Conservation (phyloP, 176 grass and related monocot genomes). For the Dactylis glomerata region DNA sequence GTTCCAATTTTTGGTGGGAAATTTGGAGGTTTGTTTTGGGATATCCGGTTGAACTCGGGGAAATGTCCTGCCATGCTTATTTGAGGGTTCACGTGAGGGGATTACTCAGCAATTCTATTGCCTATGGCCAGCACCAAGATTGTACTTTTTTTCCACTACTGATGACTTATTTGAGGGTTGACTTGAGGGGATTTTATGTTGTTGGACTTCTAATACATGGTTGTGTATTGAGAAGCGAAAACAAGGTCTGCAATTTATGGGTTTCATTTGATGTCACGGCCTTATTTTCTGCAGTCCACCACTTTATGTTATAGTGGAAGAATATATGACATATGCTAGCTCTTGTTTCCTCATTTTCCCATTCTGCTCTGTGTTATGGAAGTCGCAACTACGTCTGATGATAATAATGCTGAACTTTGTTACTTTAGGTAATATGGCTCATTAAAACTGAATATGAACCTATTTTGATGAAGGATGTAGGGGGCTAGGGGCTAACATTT, state of each 20-base stretch:
- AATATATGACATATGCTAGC: not conserved
- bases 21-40: not conserved
- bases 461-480: not conserved
- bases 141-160: not conserved
- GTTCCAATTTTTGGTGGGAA: not conserved
- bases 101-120: not conserved
- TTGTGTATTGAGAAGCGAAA: not conserved
- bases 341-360: not conserved
- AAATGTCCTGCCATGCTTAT: not conserved
- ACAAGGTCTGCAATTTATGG: not conserved
- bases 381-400: not conserved
- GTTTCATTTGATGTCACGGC: not conserved
- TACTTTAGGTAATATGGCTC: not conserved
- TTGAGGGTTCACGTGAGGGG: not conserved
- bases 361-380: not conserved
- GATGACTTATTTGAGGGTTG: too few species aligned
- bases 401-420: not conserved
- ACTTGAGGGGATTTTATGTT: not conserved
- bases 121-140: not conserved
- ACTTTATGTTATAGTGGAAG: not conserved
- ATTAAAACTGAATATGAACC: not conserved
- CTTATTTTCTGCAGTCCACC: not conserved
- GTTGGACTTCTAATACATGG: not conserved
- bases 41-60: not conserved
- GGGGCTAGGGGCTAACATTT: not conserved